Evolutionary conservation across 2,329 filamentous ascomycete species (phyloP).

Genomic region (Paecilomyces sp.): DNA sequence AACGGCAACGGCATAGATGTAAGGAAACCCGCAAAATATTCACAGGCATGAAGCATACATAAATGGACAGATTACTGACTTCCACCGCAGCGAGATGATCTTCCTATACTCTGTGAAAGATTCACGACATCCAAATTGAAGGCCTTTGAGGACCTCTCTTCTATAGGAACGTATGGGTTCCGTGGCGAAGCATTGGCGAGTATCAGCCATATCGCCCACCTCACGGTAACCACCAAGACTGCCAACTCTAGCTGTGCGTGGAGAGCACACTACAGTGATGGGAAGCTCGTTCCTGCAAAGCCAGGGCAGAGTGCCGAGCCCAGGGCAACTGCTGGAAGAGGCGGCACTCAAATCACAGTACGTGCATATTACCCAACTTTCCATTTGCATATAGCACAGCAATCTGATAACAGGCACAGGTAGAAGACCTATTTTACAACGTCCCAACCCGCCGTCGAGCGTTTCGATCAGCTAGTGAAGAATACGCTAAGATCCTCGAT

Average conservation of each 20-base stretch:
- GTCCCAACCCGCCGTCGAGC: slow-evolving; percentile 80
- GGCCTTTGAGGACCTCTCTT: slow-evolving; percentile 81
- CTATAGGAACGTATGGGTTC: slow-evolving; percentile 95
- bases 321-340: slow-evolving; percentile 77
- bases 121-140: slow-evolving; percentile 97
- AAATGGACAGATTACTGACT: not conserved
- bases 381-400: not conserved
- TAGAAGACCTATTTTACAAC: slow-evolving; percentile 97
- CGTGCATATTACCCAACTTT: slow-evolving; percentile 8
- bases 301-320: slow-evolving; percentile 82
- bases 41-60: not conserved
- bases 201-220: slow-evolving; percentile 96
- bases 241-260: slow-evolving; percentile 81
- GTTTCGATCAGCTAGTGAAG: slow-evolving; percentile 85
- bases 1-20: slow-evolving; percentile 95
- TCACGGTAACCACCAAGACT: slow-evolving; percentile 91
- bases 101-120: slow-evolving; percentile 86
- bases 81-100: slow-evolving; percentile 70
- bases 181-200: slow-evolving; percentile 92
- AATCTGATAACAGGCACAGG: slow-evolving; percentile 29
- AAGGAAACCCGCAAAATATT: slow-evolving; percentile 22
- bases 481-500: slow-evolving; percentile 96
- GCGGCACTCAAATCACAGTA: slow-evolving; percentile 86
- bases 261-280: slow-evolving; percentile 80
- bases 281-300: slow-evolving; percentile 73